Percentiles rank a stretch among this genome's conserved stretches.
Conservation (phyloP, 2,329 filamentous ascomycete genomes). For the Albifimbria verrucaria region DNA sequence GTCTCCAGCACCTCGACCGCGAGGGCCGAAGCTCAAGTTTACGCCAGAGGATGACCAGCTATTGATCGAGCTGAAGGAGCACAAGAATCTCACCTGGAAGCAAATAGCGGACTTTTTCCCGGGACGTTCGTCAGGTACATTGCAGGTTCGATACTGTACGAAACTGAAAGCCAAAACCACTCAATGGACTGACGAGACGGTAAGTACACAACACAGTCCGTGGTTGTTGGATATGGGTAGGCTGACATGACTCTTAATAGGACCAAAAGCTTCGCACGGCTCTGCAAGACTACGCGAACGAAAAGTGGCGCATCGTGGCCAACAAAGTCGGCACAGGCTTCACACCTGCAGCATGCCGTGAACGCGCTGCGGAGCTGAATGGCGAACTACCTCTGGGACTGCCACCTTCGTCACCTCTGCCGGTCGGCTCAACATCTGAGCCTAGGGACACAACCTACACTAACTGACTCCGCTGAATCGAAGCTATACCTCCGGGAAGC, state of each 20-base stretch:
- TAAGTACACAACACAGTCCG: slow-evolving; percentile 55
- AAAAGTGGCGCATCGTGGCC: slow-evolving; percentile 89
- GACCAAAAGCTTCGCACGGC: slow-evolving; percentile 74
- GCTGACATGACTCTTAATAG: slow-evolving; percentile 38
- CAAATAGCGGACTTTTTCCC: slow-evolving; percentile 97
- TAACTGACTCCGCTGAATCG: too few relatives aligned
- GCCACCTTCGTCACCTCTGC: too few relatives aligned
- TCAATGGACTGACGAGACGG: too few relatives aligned
- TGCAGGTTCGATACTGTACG: too few relatives aligned
- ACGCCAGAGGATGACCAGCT: slow-evolving; percentile 88
- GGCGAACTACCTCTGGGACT: slow-evolving; percentile 36
- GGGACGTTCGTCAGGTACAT: slow-evolving; percentile 82
- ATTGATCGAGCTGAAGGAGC: slow-evolving; percentile 87
- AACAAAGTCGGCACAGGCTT: slow-evolving; percentile 89
- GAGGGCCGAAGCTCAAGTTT: too few relatives aligned
- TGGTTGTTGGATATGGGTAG: background rate
- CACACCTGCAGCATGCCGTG: slow-evolving; percentile 80
- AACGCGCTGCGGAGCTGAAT: slow-evolving; percentile 66
- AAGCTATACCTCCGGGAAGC: too few relatives aligned
- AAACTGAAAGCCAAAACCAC: too few relatives aligned
- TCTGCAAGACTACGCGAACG: slow-evolving; percentile 81
- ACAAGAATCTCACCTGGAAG: slow-evolving; percentile 94
- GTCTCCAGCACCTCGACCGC: slow-evolving; percentile 70
- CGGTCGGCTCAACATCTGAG: too few relatives aligned
- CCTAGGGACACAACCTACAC: too few relatives aligned